Conservation (phyloP, 2,329 filamentous ascomycete genomes). For the Talaromyces sp. region DNA sequence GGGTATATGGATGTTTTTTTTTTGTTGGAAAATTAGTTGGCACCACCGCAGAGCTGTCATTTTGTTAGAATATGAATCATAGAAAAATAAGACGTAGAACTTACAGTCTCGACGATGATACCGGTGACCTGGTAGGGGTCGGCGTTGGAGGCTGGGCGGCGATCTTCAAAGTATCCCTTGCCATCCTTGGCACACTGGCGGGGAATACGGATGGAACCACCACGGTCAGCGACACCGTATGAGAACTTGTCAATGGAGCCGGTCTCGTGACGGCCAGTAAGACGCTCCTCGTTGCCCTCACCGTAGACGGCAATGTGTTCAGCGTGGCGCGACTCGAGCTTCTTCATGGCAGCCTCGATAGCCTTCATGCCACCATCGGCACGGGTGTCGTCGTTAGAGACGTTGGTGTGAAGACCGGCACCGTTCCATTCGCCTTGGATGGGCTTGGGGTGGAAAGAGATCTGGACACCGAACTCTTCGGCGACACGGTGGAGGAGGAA, state of each 20-base stretch:
- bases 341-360: constrained; percentile 84
- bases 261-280: constrained; percentile 93
- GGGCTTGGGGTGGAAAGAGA: constrained; percentile 93
- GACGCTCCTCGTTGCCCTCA: constrained; percentile 89
- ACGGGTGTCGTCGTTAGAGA: constrained; percentile 85
- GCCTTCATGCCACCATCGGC: constrained; percentile 89
- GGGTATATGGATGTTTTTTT: background rate
- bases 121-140: constrained; percentile 82
- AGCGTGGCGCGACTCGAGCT: constrained; percentile 69
- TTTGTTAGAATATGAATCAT: constrained; percentile 10
- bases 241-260: constrained; percentile 89
- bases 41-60: constrained; percentile 35
- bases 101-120: constrained; percentile 70
- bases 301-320: constrained; percentile 93
- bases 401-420: constrained; percentile 89
- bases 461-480: constrained; percentile 94
- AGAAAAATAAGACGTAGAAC: constrained; percentile 8
- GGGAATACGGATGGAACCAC: constrained; percentile 88
- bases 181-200: constrained; percentile 79
- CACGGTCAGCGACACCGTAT: constrained; percentile 93
- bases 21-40: constrained; percentile 37
- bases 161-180: constrained; percentile 91
- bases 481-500: constrained; percentile 87
- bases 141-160: constrained; percentile 77
- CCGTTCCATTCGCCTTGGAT: constrained; percentile 97